Base-by-base conservation (phyloP, 1,284 basidiomycete genomes). In the Trichosporon sp. region DNA sequence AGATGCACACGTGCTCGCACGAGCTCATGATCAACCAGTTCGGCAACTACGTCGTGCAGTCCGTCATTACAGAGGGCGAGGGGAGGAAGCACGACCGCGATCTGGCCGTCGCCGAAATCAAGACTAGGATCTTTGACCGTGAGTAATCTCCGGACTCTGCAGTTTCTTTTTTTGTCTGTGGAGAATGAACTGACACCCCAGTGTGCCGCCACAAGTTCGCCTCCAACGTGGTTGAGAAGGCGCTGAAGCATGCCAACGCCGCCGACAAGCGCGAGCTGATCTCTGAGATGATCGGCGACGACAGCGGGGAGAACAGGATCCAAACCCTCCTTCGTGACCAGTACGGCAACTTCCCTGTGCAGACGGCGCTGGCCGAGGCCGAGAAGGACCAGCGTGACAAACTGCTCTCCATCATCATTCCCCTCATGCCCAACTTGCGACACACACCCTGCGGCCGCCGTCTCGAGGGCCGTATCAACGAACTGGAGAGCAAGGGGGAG, bases 201-300 rank as follows among this genome's bases (percentile, higher is more conserved):
- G 83, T 95, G 87, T 88, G 92, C 1, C 89, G 90, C 65, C 96
- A 98, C 85, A 98, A 98, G 83, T 98, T 96, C 79, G 95, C 96
- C 0, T 96, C 93, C 4, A 99, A 99, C 79, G 97, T 99, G 19
- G 92, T 94, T 80, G 97, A 99, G 85, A 94, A 95, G 83, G 94
- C 94, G 1, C 87, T 98, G 63, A 82, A 90, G 26, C 90, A 87
- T 26, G 89, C 91, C 0, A 88, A 89, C 69, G 68, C 86, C 0
- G 88, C 90, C 21, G 90, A 88, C 72, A 89, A 91, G 68, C 87
- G 87, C 21, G 81, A 85, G 40, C 86, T 98, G 72, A 89, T 97
- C 70, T 89, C 92, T 26, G 94, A 97, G 84, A 90, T 97, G 54
- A 75, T 81, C 56, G 78, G 70, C 54, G 64, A 74, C 4, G 78